Percentiles rank a stretch among this genome's conserved stretches.
These are phyloP conservation scores for Pleurotus salmoneostramineus DNA, from an alignment of 768 basidiomycete genomes.

Conservation along the genomic window DNA sequence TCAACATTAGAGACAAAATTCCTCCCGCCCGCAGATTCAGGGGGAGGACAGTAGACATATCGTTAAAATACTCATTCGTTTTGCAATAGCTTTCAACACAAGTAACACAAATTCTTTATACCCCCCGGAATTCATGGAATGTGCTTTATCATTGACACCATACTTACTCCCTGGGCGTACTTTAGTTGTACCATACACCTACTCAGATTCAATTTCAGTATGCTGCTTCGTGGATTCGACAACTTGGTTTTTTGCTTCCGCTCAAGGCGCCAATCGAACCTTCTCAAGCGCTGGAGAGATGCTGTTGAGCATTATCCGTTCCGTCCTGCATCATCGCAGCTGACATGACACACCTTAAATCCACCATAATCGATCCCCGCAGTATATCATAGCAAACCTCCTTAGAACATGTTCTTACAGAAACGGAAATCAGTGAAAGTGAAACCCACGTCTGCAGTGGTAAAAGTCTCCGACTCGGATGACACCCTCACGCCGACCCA, in stretches of 20 bases:
- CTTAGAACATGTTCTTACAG: neutral
- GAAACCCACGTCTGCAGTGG: too few species aligned
- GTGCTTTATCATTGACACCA: neutral
- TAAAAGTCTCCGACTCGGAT: neutral
- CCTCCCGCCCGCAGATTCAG: neutral
- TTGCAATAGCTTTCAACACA: neutral
- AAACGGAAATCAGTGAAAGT: neutral
- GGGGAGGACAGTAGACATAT: neutral
- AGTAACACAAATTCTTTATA: neutral
- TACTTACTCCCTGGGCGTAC: neutral
- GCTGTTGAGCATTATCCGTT: too few species aligned
- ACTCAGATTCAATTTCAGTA: neutral
- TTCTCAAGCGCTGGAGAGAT: neutral
- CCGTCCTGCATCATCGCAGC: too few species aligned
- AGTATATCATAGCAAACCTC: too few species aligned
- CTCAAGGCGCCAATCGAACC: too few species aligned
- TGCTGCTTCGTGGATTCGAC: too few species aligned
- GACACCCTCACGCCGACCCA: conserved; percentile 33
- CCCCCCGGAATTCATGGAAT: neutral
- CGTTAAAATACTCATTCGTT: neutral
- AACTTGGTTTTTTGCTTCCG: neutral
- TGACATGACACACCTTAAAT: too few species aligned
- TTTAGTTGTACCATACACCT: neutral
- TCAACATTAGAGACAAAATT: neutral
- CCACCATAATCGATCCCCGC: too few species aligned